phyloP scores from a whole-genome alignment of 2,329 filamentous ascomycete species.

The Xylariales sp. region DNA sequence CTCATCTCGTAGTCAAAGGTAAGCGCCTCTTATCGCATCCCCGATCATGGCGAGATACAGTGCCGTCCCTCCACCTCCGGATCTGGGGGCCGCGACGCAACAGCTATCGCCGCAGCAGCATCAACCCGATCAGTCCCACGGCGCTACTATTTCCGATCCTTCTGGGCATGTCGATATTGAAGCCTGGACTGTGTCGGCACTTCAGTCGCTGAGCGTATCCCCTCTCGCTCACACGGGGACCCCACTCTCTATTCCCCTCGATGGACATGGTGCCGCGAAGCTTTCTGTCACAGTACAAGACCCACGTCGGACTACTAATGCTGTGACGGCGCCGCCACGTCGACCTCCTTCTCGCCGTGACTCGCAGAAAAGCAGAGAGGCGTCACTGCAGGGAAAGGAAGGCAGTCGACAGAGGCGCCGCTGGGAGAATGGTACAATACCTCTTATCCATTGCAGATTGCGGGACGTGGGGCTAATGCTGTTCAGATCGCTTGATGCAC shows the following conservation, averaged over 20 bases:
- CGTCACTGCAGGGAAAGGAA: slow-evolving; percentile 82
- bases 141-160: slow-evolving; percentile 19
- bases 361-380: slow-evolving; percentile 60
- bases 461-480: not conserved
- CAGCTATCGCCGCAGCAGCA: slow-evolving; percentile 15
- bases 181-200: slow-evolving; percentile 59
- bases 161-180: slow-evolving; percentile 53
- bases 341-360: slow-evolving; percentile 48
- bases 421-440: slow-evolving; percentile 83
- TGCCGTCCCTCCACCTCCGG: slow-evolving; percentile 46
- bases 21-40: not conserved
- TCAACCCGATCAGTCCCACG: slow-evolving; percentile 12
- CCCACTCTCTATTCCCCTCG: slow-evolving; percentile 70
- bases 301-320: slow-evolving; percentile 18
- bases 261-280: slow-evolving; percentile 41
- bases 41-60: slow-evolving; percentile 42
- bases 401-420: slow-evolving; percentile 79
- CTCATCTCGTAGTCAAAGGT: too few relatives aligned
- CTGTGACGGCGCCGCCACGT: slow-evolving; percentile 31
- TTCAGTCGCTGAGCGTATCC: slow-evolving; percentile 51
- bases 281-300: slow-evolving; percentile 23
- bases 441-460: not conserved
- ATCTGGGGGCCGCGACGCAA: slow-evolving; percentile 21
- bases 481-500: slow-evolving; percentile 71
- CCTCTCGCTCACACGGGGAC: slow-evolving; percentile 53